A percentile compares a stretch with the other conserved stretches of the same genome.
Conservation (phyloP, 768 basidiomycete species). For the Pulveroboletus sp. region DNA sequence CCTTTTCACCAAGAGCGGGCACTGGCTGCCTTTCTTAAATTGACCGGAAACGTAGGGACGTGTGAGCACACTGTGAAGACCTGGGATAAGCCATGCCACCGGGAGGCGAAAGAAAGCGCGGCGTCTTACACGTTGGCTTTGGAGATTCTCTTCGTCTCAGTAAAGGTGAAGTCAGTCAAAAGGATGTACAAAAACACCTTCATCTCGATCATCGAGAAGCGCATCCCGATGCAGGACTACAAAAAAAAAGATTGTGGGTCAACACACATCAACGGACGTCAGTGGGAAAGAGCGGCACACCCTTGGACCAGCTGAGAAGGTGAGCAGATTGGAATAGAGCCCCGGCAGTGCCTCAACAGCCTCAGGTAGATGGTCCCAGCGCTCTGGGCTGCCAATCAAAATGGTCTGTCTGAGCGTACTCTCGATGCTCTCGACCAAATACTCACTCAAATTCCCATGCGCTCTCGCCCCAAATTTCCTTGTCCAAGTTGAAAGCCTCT, state of each 20-base stretch:
- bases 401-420: conserved; percentile 1
- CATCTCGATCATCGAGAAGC: conserved; percentile 80
- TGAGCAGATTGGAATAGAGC: conserved; percentile 62
- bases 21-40: conserved; percentile 56
- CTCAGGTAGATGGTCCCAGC: conserved; percentile 77
- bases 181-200: conserved; percentile 72
- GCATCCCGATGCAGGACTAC: conserved; percentile 79
- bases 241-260: not conserved
- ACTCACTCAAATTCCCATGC: conserved; percentile 79
- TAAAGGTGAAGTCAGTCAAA: conserved; percentile 61
- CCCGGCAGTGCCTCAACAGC: conserved; percentile 64
- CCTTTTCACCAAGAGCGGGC: conserved; percentile 50
- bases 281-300: conserved; percentile 38
- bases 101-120: not conserved
- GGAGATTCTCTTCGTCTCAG: conserved; percentile 46
- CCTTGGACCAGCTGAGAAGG: conserved; percentile 78
- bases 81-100: not conserved
- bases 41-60: conserved; percentile 56
- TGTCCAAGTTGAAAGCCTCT: conserved; percentile 77
- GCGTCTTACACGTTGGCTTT: conserved; percentile 58
- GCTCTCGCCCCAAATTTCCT: conserved; percentile 72
- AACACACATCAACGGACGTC: not conserved
- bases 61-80: conserved; percentile 49
- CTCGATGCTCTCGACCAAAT: not conserved
- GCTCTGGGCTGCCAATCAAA: conserved; percentile 54